A percentile compares a stretch with the other conserved stretches of the same genome.
Evolutionary conservation across 345 rosid genomes (phyloP).

Genomic region (Erucastrum elatum): DNA sequence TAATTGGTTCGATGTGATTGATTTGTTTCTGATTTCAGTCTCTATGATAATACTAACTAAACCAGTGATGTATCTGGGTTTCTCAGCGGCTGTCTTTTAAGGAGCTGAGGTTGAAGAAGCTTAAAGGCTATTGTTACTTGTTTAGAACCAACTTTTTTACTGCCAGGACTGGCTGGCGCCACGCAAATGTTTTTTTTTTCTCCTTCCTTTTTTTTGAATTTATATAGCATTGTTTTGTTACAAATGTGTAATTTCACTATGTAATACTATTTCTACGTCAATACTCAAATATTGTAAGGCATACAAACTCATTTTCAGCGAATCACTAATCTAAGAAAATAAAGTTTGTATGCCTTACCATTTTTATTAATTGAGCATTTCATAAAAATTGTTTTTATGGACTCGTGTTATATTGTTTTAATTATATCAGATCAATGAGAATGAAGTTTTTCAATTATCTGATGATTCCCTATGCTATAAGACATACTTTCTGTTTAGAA

Average conservation of each 20-base stretch:
- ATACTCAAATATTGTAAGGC: not conserved
- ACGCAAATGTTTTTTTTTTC: not conserved
- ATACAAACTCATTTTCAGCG: not conserved
- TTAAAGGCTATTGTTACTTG: not conserved
- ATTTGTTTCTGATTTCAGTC: not conserved
- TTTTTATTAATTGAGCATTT: not conserved
- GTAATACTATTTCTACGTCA: not conserved
- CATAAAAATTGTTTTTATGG: not conserved
- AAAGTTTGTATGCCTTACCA: not conserved
- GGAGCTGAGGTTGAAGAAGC: slow-evolving; percentile 27
- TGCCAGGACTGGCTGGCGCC: not conserved
- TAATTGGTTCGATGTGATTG: not conserved
- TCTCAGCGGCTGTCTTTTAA: slow-evolving; percentile 6
- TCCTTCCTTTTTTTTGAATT: not conserved
- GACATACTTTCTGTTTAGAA: no score
- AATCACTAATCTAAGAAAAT: no score
- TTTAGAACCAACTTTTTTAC: slow-evolving; percentile 7
- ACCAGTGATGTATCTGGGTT: slow-evolving; percentile 1
- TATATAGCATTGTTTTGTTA: not conserved
- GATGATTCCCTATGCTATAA: no score
- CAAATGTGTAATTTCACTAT: not conserved
- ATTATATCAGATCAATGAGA: no score
- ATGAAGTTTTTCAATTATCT: no score
- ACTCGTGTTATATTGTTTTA: not conserved
- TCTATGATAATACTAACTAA: slow-evolving; percentile 1